Percentiles rank a stretch among this genome's conserved stretches.
phyloP scores from a whole-genome alignment of 2,329 filamentous ascomycete species.

The Domatiomyces globalis region DNA sequence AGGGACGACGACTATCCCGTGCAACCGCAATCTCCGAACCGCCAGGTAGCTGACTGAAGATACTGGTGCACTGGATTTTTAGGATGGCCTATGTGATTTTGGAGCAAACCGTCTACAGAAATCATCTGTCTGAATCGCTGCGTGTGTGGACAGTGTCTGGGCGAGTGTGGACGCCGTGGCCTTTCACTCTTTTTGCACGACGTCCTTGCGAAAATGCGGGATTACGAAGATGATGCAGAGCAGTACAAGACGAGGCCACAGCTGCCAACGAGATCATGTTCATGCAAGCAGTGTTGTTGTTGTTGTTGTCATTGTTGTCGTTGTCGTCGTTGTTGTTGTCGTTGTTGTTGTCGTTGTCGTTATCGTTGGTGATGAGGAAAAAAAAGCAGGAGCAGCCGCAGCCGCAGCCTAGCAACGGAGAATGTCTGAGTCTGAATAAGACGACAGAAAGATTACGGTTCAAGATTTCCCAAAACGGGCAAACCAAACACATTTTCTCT shows the following conservation, averaged over 20 bases:
- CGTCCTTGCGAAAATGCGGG: background rate
- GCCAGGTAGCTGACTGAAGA: background rate
- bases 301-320: background rate
- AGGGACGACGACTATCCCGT: background rate
- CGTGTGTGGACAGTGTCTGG: background rate
- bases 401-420: background rate
- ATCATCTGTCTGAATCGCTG: background rate
- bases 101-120: background rate
- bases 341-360: background rate
- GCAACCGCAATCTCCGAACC: background rate
- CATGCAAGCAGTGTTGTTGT: background rate
- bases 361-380: background rate
- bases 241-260: background rate
- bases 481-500: background rate
- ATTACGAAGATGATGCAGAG: background rate
- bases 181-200: no score
- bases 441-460: background rate
- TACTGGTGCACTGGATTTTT: background rate
- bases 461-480: background rate
- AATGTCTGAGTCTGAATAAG: background rate
- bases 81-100: background rate
- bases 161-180: no score
- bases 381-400: background rate
- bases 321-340: background rate
- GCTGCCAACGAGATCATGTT: background rate